Conservation (phyloP, 2,329 filamentous ascomycete genomes). For the Fusarium nisikadoi region DNA sequence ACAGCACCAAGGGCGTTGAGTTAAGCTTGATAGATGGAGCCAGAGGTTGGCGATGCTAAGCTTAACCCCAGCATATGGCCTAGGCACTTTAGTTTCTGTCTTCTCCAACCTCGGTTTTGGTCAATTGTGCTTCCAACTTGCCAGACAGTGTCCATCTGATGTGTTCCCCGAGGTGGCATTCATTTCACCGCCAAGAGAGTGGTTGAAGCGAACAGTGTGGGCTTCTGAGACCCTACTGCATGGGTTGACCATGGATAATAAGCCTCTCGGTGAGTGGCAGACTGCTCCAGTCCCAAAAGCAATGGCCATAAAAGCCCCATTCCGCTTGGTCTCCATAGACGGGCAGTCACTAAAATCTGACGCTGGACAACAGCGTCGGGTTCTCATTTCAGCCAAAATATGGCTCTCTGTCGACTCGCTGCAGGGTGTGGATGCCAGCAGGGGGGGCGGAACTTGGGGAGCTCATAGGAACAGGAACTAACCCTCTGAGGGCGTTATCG, state of each 20-base stretch:
- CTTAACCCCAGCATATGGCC: background rate
- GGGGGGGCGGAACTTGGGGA: background rate
- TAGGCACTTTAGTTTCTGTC: background rate
- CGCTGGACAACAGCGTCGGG: constrained; percentile 3
- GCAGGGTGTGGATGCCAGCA: background rate
- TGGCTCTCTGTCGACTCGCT: background rate
- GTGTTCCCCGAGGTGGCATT: background rate
- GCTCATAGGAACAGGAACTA: background rate
- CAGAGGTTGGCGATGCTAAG: background rate
- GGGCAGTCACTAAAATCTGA: constrained; percentile 29
- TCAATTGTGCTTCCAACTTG: background rate
- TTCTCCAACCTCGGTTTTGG: background rate
- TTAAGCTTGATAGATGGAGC: constrained; percentile 10
- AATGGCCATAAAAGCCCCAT: constrained; percentile 1
- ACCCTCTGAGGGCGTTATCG: constrained; percentile 1
- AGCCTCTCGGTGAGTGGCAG: background rate
- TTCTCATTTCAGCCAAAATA: constrained; percentile 8
- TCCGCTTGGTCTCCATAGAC: background rate
- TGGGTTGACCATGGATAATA: background rate
- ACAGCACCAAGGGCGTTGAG: background rate
- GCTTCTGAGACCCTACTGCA: constrained; percentile 3
- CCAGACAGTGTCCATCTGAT: background rate
- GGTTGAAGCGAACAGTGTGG: background rate
- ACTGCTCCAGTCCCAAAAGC: constrained; percentile 3
- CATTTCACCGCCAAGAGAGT: constrained; percentile 25